Conservation (phyloP, 2,329 filamentous ascomycete genomes). For the Pyrenophora seminiperda region DNA sequence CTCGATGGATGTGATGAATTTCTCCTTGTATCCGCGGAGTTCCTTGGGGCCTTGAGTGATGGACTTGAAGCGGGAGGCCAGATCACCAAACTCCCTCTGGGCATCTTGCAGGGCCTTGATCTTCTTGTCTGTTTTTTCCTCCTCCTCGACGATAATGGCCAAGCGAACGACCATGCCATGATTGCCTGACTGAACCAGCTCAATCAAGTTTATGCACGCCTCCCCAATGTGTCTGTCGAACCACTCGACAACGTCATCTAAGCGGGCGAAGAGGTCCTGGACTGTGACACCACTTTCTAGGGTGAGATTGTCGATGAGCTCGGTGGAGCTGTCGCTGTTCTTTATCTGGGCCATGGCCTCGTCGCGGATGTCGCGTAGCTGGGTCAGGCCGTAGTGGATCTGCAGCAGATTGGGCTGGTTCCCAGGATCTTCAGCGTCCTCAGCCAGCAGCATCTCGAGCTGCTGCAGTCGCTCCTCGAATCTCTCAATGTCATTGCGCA, state of each 20-base stretch:
- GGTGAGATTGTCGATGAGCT: constrained; percentile 76
- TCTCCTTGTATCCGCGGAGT: constrained; percentile 93
- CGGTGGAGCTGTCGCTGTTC: constrained; percentile 80
- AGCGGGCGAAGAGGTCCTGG: constrained; percentile 83
- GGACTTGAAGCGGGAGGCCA: constrained; percentile 90
- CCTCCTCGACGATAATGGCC: constrained; percentile 89
- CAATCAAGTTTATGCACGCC: constrained; percentile 87
- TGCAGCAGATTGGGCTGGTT: constrained; percentile 90
- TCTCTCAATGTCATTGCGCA: constrained; percentile 87
- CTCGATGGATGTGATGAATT: constrained; percentile 82
- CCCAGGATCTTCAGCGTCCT: constrained; percentile 84
- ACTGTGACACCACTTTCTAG: constrained; percentile 75
- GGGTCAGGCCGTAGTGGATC: constrained; percentile 89
- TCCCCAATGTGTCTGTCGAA: constrained; percentile 94
- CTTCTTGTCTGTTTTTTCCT: constrained; percentile 94
- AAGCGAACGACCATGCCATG: constrained; percentile 87
- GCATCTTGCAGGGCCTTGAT: constrained; percentile 92
- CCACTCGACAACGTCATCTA: constrained; percentile 88
- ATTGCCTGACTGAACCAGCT: constrained; percentile 83
- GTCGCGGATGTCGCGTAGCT: constrained; percentile 90
- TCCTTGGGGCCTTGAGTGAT: constrained; percentile 93
- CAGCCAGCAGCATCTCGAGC: constrained; percentile 77
- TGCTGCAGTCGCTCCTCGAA: constrained; percentile 78
- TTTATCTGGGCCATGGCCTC: constrained; percentile 97
- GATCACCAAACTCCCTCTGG: constrained; percentile 92